These are phyloP conservation scores for Sclerotinia nivalis DNA, from an alignment of 2,329 filamentous ascomycete genomes.

Conservation along the genomic window DNA sequence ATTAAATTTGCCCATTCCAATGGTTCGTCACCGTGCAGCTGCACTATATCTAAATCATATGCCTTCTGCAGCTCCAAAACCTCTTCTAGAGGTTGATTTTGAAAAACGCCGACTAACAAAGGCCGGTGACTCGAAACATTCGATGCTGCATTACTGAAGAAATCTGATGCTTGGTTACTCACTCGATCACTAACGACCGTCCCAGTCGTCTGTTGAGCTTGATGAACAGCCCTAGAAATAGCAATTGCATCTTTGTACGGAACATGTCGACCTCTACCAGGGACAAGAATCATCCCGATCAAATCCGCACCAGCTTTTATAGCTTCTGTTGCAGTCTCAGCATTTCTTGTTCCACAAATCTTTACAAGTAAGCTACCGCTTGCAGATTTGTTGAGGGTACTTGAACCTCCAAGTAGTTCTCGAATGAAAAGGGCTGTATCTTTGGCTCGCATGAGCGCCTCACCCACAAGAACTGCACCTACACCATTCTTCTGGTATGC, in stretches of 20 bases:
- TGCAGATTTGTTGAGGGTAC: slow-evolving; percentile 42
- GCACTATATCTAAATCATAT: slow-evolving; percentile 82
- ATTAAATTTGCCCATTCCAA: slow-evolving; percentile 89
- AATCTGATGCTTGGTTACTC: slow-evolving; percentile 57
- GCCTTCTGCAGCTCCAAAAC: slow-evolving; percentile 75
- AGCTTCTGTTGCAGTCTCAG: slow-evolving; percentile 77
- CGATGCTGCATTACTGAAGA: slow-evolving; percentile 61
- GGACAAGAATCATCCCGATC: slow-evolving; percentile 88
- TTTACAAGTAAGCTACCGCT: slow-evolving; percentile 70
- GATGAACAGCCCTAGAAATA: slow-evolving; percentile 78
- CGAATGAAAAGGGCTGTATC: slow-evolving; percentile 82
- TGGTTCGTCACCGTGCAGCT: slow-evolving; percentile 90
- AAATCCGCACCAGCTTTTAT: slow-evolving; percentile 87
- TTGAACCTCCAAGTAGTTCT: slow-evolving; percentile 68
- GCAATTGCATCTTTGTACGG: slow-evolving; percentile 73
- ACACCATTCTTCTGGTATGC: slow-evolving; percentile 88
- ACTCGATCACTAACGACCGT: slow-evolving; percentile 35
- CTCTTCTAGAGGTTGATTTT: slow-evolving; percentile 82
- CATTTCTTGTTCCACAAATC: slow-evolving; percentile 87
- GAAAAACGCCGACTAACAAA: slow-evolving; percentile 89
- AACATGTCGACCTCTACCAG: slow-evolving; percentile 77
- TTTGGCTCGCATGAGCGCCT: slow-evolving; percentile 90
- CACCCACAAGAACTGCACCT: slow-evolving; percentile 89
- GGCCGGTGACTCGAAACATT: slow-evolving; percentile 60
- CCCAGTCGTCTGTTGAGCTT: slow-evolving; percentile 35